These are phyloP conservation scores for Pseudofabraea citricarpa DNA, from an alignment of 2,329 filamentous ascomycete genomes.

Conservation along the genomic window DNA sequence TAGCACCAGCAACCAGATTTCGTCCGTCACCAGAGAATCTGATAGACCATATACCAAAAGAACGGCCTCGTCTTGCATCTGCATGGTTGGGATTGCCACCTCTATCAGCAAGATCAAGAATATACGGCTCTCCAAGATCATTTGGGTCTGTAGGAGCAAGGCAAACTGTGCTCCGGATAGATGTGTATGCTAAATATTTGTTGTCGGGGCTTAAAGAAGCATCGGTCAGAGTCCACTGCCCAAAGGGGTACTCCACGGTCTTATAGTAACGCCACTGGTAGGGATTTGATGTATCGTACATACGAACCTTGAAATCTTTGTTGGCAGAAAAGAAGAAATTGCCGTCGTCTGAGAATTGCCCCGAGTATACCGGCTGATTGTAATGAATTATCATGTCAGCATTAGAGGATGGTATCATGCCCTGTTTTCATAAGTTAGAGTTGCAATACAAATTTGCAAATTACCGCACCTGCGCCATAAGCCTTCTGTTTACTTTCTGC, in stretches of 20 bases:
- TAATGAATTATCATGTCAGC: constrained; percentile 89
- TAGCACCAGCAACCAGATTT: constrained; percentile 87
- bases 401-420: constrained; percentile 69
- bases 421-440: constrained; percentile 36
- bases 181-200: constrained; percentile 85
- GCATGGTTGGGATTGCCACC: constrained; percentile 18
- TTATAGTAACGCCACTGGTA: constrained; percentile 97
- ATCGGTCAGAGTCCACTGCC: constrained; percentile 95
- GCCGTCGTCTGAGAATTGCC: constrained; percentile 93
- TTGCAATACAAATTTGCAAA: background rate
- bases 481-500: constrained; percentile 53
- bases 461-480: constrained; percentile 62
- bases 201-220: constrained; percentile 89
- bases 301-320: constrained; percentile 88
- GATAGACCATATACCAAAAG: constrained; percentile 77
- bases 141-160: constrained; percentile 82
- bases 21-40: constrained; percentile 89
- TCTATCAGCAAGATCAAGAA: constrained; percentile 65
- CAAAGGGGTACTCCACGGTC: constrained; percentile 77
- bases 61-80: constrained; percentile 18
- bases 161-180: constrained; percentile 78
- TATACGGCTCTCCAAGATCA: constrained; percentile 73
- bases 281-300: constrained; percentile 97
- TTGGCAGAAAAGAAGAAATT: constrained; percentile 95
- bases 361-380: constrained; percentile 82